These are phyloP conservation scores for Euryodendron excelsum DNA, from an alignment of 148 eudicot species.

Conservation along the genomic window DNA sequence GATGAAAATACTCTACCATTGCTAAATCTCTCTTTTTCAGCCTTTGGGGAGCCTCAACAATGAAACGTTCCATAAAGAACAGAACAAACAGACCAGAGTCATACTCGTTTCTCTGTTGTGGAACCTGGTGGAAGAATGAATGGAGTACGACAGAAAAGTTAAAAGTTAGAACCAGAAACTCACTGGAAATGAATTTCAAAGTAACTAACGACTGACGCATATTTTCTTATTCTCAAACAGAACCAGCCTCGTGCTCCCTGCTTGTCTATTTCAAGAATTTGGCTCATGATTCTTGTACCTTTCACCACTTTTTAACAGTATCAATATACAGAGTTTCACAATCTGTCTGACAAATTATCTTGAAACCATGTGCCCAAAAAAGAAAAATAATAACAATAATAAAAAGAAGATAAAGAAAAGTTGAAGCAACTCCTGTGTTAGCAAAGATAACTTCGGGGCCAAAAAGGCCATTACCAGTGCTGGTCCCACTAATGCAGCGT, in stretches of 20 bases:
- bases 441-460: too few relatives aligned
- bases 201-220: too few relatives aligned
- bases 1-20: slow-evolving; percentile 37
- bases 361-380: neutral
- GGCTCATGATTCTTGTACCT: neutral
- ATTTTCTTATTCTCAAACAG: neutral
- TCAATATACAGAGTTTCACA: neutral
- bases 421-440: neutral
- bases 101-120: slow-evolving; percentile 80
- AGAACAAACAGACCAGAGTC: slow-evolving; percentile 95
- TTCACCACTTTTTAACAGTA: neutral
- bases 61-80: slow-evolving; percentile 87
- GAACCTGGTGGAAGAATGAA: slow-evolving; percentile 50
- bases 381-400: neutral
- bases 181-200: too few relatives aligned
- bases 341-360: neutral
- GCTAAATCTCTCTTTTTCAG: slow-evolving; percentile 41
- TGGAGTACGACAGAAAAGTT: neutral
- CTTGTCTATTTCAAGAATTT: neutral
- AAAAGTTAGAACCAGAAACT: neutral
- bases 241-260: neutral
- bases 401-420: neutral
- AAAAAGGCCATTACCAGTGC: too few relatives aligned
- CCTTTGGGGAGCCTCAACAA: slow-evolving; percentile 66
- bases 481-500: neutral